Conservation (phyloP, 75 land plant genomes). For the Picea sitchensis region DNA sequence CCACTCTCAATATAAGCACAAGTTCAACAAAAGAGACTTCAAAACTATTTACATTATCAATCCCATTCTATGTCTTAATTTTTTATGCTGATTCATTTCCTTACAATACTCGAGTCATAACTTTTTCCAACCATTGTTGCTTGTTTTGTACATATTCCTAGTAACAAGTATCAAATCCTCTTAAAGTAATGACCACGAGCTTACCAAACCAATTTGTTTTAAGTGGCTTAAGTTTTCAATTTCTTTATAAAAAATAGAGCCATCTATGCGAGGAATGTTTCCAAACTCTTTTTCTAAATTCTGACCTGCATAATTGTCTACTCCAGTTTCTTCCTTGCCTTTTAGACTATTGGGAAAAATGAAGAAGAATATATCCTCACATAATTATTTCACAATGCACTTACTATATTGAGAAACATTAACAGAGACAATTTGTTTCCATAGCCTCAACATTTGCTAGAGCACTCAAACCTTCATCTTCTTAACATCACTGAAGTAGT, state of each 20-base stretch:
- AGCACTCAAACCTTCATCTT: conserved; percentile 85
- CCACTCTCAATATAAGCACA: no score
- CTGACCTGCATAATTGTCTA: conserved; percentile 16
- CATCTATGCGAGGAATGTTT: conserved; percentile 6
- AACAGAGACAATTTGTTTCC: conserved; percentile 55
- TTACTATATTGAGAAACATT: conserved; percentile 82
- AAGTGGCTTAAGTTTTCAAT: conserved; percentile 48
- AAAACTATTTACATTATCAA: neutral
- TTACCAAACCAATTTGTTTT: conserved; percentile 68
- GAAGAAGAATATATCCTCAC: conserved; percentile 79
- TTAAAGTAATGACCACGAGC: conserved; percentile 57
- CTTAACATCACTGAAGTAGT: conserved; percentile 74
- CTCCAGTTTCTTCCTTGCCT: neutral
- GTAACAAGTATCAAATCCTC: conserved; percentile 78
- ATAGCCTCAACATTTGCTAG: conserved; percentile 75
- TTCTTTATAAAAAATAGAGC: conserved; percentile 63
- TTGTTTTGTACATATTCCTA: conserved; percentile 67
- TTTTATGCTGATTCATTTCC: neutral
- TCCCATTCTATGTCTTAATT: neutral
- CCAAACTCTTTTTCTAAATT: neutral
- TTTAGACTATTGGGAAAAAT: conserved; percentile 1
- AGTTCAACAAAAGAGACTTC: conserved; percentile 6
- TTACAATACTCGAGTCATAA: conserved; percentile 64
- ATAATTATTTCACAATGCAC: conserved; percentile 71
- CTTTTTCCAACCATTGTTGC: conserved; percentile 24